Evolutionary conservation across 768 basidiomycete species (phyloP).

Genomic region (Pleurotus tuber-regium): DNA sequence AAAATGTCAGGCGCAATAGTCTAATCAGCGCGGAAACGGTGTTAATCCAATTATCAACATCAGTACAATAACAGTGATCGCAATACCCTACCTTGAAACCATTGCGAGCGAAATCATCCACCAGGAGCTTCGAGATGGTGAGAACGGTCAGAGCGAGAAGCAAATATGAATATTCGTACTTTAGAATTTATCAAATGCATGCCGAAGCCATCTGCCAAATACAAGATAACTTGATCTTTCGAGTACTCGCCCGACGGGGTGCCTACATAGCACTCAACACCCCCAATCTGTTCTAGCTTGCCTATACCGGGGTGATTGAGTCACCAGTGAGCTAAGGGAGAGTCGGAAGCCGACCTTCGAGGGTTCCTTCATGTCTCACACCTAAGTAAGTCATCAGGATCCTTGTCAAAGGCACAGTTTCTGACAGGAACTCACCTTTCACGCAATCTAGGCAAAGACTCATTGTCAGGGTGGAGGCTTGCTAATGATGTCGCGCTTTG

Average conservation of each 20-base stretch:
- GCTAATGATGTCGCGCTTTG: neutral
- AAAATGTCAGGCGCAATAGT: slow-evolving; percentile 40
- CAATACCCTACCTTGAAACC: slow-evolving; percentile 37
- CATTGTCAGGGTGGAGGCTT: neutral
- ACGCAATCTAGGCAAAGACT: neutral
- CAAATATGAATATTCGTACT: slow-evolving; percentile 6
- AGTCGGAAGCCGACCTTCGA: neutral
- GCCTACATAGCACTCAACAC: slow-evolving; percentile 38
- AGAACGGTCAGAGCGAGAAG: neutral
- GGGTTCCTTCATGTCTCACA: neutral
- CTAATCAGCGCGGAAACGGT: slow-evolving; percentile 25
- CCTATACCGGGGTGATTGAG: slow-evolving; percentile 24
- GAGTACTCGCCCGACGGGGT: slow-evolving; percentile 37
- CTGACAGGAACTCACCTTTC: neutral
- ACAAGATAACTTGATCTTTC: slow-evolving; percentile 44
- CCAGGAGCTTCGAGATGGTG: slow-evolving; percentile 29
- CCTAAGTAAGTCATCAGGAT: neutral
- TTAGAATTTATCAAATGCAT: slow-evolving; percentile 29
- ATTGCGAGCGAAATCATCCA: slow-evolving; percentile 42
- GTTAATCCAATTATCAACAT: neutral
- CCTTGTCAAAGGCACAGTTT: neutral
- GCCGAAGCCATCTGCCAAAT: slow-evolving; percentile 41
- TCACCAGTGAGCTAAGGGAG: neutral
- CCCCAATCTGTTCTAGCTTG: slow-evolving; percentile 32
- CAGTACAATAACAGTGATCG: neutral